Percentiles rank a stretch among this genome's conserved stretches.
Conservation (phyloP, 2,329 filamentous ascomycete genomes). For the Botrytis elliptica region DNA sequence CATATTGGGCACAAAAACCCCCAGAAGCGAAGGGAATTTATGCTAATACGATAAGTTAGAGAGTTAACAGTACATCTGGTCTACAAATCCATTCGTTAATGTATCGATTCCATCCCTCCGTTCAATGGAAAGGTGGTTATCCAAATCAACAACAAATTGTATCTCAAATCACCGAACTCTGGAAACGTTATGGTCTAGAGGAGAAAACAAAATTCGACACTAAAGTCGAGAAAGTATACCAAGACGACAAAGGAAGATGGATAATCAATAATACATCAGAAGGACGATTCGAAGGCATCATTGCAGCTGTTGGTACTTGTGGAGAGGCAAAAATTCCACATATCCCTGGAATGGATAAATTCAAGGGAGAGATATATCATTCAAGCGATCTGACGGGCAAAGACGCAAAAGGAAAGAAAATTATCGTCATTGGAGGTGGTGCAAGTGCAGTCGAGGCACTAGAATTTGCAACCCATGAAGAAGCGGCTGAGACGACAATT, state of each 20-base stretch:
- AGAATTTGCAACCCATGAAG: constrained; percentile 69
- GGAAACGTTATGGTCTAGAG: constrained; percentile 72
- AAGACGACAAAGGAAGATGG: constrained; percentile 69
- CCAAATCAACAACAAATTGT: constrained; percentile 75
- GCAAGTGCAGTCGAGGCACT: constrained; percentile 80
- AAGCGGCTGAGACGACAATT: constrained; percentile 68
- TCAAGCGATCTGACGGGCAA: constrained; percentile 74
- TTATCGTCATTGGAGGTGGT: constrained; percentile 75
- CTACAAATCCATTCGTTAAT: constrained; percentile 83
- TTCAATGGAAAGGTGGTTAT: constrained; percentile 74
- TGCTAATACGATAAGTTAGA: constrained; percentile 43
- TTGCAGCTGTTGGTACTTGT: constrained; percentile 77
- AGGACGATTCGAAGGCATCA: constrained; percentile 74
- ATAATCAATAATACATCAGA: constrained; percentile 70
- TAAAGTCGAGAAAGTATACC: constrained; percentile 66
- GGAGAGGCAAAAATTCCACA: constrained; percentile 73
- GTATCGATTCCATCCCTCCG: constrained; percentile 83
- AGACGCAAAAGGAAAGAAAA: constrained; percentile 69
- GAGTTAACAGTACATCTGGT: constrained; percentile 78
- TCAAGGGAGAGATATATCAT: constrained; percentile 71
- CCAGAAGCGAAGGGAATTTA: background rate
- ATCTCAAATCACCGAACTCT: constrained; percentile 67
- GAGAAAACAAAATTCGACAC: constrained; percentile 70
- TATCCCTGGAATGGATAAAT: constrained; percentile 68
- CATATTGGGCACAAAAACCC: rapidly evolving